Conservation (phyloP, 208 protist species). For the Crithidia expoeki region DNA sequence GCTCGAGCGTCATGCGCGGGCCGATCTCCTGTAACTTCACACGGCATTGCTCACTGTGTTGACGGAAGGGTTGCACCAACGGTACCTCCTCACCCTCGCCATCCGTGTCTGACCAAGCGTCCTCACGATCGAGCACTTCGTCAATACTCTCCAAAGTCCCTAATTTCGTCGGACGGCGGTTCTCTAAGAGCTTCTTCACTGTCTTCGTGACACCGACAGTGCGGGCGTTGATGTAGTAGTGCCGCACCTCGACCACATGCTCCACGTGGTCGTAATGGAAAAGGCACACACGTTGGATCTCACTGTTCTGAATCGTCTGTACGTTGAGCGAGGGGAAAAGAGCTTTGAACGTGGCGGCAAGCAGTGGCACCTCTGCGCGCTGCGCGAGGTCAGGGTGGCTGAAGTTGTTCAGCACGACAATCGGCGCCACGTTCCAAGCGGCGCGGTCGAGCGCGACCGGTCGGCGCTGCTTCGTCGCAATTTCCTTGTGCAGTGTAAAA, state of each 20-base stretch:
- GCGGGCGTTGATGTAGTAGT: slow-evolving; percentile 88
- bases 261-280: slow-evolving; percentile 91
- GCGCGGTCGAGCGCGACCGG: slow-evolving; percentile 54
- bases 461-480: slow-evolving; percentile 77
- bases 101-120: slow-evolving; percentile 89
- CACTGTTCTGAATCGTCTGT: slow-evolving; percentile 74
- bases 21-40: slow-evolving; percentile 93
- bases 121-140: slow-evolving; percentile 82
- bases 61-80: slow-evolving; percentile 83
- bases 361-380: slow-evolving; percentile 76
- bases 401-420: slow-evolving; percentile 94
- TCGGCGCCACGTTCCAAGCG: slow-evolving; percentile 85
- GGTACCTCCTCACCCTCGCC: slow-evolving; percentile 92
- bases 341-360: slow-evolving; percentile 86
- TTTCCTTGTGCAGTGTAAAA: slow-evolving; percentile 87
- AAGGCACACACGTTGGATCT: slow-evolving; percentile 86
- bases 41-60: slow-evolving; percentile 88
- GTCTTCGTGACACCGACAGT: slow-evolving; percentile 79
- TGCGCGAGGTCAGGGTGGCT: slow-evolving; percentile 64
- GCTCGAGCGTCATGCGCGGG: slow-evolving; percentile 89
- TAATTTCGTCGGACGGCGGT: slow-evolving; percentile 81
- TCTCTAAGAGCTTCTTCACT: slow-evolving; percentile 89
- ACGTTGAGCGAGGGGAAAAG: slow-evolving; percentile 87
- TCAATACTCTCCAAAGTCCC: slow-evolving; percentile 80
- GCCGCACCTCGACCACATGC: slow-evolving; percentile 87